phyloP scores from a whole-genome alignment of 495 filamentous ascomycete genomes.

The Melanomma pulvis-pyrius region DNA sequence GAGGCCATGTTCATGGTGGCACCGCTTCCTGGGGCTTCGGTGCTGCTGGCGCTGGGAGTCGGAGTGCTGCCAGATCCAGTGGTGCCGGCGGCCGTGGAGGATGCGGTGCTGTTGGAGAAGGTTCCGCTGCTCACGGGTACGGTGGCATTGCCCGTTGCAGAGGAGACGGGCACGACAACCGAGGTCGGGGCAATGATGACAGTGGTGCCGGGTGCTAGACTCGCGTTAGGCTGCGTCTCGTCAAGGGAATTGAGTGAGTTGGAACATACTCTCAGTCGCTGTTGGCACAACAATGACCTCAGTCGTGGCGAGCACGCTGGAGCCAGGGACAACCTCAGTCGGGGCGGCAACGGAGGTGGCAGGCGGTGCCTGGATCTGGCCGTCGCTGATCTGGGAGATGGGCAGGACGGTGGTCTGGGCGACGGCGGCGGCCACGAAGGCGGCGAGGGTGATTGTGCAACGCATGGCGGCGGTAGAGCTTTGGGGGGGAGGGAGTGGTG shows the following conservation, averaged over 20 bases:
- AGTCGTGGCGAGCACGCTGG: too few species aligned
- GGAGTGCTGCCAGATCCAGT: conserved; percentile 2
- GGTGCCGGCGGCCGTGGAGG: conserved; percentile 1
- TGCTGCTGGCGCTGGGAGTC: conserved; percentile 4
- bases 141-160: background rate
- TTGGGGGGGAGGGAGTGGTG: conserved; percentile 10
- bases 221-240: background rate
- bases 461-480: conserved; percentile 29
- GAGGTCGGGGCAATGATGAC: background rate
- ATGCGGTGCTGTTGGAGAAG: conserved; percentile 5
- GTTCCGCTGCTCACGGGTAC: background rate
- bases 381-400: conserved; percentile 38
- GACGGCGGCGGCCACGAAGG: conserved; percentile 19
- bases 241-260: background rate
- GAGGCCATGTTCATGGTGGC: conserved; percentile 18
- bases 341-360: conserved; percentile 9
- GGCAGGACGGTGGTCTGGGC: conserved; percentile 6
- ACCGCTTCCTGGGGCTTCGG: conserved; percentile 9
- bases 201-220: background rate
- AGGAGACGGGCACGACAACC: background rate
- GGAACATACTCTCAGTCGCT: background rate
- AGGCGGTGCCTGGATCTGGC: conserved; percentile 35
- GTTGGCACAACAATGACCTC: background rate
- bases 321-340: too few species aligned
- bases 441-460: conserved; percentile 26